Base-by-base conservation (phyloP, 202 grass and related monocot species). In the Digitaria exilis region DNA sequence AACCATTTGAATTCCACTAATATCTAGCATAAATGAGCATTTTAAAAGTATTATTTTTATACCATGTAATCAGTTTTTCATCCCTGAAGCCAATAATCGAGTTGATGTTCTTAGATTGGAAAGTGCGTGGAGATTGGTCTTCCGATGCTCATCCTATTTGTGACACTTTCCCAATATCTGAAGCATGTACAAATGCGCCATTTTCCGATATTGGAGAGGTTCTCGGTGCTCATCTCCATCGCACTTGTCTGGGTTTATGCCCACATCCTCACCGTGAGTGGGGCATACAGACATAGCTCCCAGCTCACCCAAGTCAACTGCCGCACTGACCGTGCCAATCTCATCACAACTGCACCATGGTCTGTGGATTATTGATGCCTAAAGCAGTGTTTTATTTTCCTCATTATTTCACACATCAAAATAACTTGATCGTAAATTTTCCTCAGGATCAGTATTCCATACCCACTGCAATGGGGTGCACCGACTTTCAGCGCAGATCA, bases 391-490 rank as follows among this genome's bases (percentile, higher is more conserved):
- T 80, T 17, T 44, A 35, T 69, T 30, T 73, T 82, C 26, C 22
- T 76, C 32, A 42, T 64, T 64, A 11, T 78, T 68, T 18, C 73
- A 79, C 66, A 29, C 37, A 10, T 39, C 11, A 57, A 26, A 68
- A 32, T 34, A 57, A 24, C n/a, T 14, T 19, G 29, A 35, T 34
- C 9, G 17, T 15, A 73, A 41, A 65, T 22, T 43, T 74, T n/a
- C 17, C 69, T 51, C 73, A 96, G 94, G 94, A 84, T 96, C 81
- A 75, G 64, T 42, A 49, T 93, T 69, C 94, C 94, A 65, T 91
- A 88, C 41, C 94, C 94, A 7, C 80, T 97, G 75, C 94, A 97
- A 89, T 97, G 94, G 94, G 94, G 94, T 73, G 64, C 94, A 0
- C 94, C 94, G 2, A 97, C 86, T 28, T 97, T 97, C 60, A 82